Percentiles rank a stretch among this genome's conserved stretches.
Conservation (phyloP, 2,329 filamentous ascomycete species). For the Cladobotryum mycophilum region DNA sequence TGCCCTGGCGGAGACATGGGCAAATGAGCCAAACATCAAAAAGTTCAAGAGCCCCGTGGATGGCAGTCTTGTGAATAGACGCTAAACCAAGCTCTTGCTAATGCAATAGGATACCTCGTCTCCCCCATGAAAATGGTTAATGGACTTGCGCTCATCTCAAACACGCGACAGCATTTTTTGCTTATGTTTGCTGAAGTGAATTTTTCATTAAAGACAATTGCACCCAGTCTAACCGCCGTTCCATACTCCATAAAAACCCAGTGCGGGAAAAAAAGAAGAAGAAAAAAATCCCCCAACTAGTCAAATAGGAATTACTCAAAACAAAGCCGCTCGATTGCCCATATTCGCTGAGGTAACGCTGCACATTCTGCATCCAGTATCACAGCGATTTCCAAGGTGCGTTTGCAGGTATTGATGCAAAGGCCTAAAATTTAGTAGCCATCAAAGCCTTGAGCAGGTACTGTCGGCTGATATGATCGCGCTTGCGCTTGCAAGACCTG, state of each 20-base stretch:
- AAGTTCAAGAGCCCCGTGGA: slow-evolving; percentile 50
- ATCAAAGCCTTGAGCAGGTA: slow-evolving; percentile 34
- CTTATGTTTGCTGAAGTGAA: background rate
- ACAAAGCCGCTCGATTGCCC: background rate
- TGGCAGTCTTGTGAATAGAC: slow-evolving; percentile 42
- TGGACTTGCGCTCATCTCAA: too few species aligned
- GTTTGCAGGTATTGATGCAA: background rate
- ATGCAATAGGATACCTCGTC: background rate
- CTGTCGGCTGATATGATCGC: slow-evolving; percentile 32
- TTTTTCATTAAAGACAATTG: slow-evolving; percentile 4
- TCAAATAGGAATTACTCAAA: background rate
- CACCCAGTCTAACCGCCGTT: slow-evolving; percentile 4
- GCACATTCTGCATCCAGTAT: background rate
- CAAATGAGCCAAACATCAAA: slow-evolving; percentile 41
- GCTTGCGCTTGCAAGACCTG: slow-evolving; percentile 37
- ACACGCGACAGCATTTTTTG: too few species aligned
- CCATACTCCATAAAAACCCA: background rate
- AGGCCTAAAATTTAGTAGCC: slow-evolving; percentile 23
- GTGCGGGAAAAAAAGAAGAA: background rate
- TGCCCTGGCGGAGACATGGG: slow-evolving; percentile 76
- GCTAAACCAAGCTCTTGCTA: slow-evolving; percentile 15
- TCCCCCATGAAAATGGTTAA: background rate
- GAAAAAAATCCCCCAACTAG: background rate
- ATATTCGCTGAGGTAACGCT: too few species aligned
- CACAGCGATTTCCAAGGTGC: too few species aligned